Base-by-base conservation (phyloP, 805 yeast genomes). In the Candida caryicola region DNA sequence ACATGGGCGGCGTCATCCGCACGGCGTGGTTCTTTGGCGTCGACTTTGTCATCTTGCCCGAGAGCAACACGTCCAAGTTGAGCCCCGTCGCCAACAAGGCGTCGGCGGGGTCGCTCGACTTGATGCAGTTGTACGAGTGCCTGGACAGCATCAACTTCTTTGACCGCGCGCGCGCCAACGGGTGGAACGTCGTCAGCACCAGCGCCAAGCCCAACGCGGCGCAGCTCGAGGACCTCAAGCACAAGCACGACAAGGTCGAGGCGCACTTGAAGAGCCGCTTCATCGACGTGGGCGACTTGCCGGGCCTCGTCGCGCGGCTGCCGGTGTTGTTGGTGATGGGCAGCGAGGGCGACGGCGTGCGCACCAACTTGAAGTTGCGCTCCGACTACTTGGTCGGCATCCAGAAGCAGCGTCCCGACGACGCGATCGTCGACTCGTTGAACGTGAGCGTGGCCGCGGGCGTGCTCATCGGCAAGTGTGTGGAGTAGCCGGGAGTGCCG, bases 361-460 rank as follows among this genome's bases (percentile, higher is more conserved):
- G 96, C 37, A 82, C 82, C 5, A 74, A 78, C 32, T 52, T 89
- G 47, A 65, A 77, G 43, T 62, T 77, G 37, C 66, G 77, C 49
- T 76, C 86, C 35, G 85, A 82, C 39, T 68, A 51, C 44, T 56
- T 74, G 34, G 75, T 74, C 12, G 66, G 69, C 1, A 53, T 76
- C 33, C 62, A 57, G 10, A 59, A 63, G 31, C 59, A 64, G 5
- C 45, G 69, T 23, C 45, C 39, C 12, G 55, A 52, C 13, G 60
- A 57, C 36, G 43, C 23, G 10, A 46, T 58, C 4, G 81, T 89
- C 27, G 96, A 88, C 54, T 85, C 95, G 21, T 65, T 89, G 52
- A 89, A 89, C 55, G 97, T 87, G 23, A 85, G 93, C 54, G 96
- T 89, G 6, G 96, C 97, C 1, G 75, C 90, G 1, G 93, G 90